Conservation (phyloP, 306 rosid species). For the Cicer yamashitae region DNA sequence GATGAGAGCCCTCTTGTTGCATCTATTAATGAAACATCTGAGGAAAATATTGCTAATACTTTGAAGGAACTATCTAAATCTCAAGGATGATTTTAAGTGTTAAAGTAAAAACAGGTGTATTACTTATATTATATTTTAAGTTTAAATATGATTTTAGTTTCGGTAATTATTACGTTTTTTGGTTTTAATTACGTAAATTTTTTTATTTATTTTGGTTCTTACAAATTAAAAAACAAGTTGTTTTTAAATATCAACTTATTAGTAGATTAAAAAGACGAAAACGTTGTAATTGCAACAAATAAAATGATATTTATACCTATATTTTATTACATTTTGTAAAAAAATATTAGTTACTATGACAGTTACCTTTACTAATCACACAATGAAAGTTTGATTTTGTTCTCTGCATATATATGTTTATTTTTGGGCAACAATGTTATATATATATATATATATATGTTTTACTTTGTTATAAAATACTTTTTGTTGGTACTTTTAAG, state of each 20-base stretch:
- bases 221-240: too few relatives aligned
- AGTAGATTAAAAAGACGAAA: too few relatives aligned
- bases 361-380: neutral
- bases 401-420: too few relatives aligned
- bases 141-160: too few relatives aligned
- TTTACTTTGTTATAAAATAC: neutral
- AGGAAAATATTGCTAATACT: constrained; percentile 45
- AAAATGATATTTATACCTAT: too few relatives aligned
- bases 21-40: constrained; percentile 40
- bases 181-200: too few relatives aligned
- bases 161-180: too few relatives aligned
- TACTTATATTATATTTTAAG: neutral
- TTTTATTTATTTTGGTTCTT: too few relatives aligned
- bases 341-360: neutral
- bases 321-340: neutral
- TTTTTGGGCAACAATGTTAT: too few relatives aligned
- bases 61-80: constrained; percentile 48
- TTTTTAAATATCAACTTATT: too few relatives aligned
- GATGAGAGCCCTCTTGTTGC: constrained; percentile 64
- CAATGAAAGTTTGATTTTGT: neutral
- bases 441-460: too few relatives aligned
- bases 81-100: constrained; percentile 40
- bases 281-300: too few relatives aligned
- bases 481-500: neutral
- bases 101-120: neutral